Conservation (phyloP, 805 yeast genomes). For the Candida parachauliodes region DNA sequence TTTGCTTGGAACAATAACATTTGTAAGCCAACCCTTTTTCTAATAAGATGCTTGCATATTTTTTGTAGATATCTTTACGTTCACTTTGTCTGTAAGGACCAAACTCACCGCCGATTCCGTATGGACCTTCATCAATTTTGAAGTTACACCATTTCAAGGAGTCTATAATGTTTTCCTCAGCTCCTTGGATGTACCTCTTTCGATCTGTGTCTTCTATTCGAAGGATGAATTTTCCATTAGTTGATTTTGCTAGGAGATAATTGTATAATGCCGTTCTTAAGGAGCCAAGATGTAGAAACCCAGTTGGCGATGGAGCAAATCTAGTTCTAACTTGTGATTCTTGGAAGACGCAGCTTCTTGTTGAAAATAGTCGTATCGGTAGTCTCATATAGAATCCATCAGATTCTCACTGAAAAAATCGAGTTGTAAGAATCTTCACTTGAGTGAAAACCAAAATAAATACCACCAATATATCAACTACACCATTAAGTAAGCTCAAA, state of each 20-base stretch:
- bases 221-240: conserved; percentile 76
- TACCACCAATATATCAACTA: too few relatives aligned
- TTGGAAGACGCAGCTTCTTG: too few relatives aligned
- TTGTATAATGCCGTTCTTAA: conserved; percentile 90
- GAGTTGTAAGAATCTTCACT: too few relatives aligned
- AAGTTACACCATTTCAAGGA: conserved; percentile 77
- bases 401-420: too few relatives aligned
- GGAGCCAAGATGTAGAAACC: conserved; percentile 90
- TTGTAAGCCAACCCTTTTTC: conserved; percentile 74
- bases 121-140: conserved; percentile 79
- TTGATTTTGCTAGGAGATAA: conserved; percentile 68
- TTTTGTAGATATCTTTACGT: conserved; percentile 59
- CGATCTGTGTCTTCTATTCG: conserved; percentile 94
- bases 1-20: conserved; percentile 80
- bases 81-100: conserved; percentile 90
- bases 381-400: too few relatives aligned
- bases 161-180: conserved; percentile 76
- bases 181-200: conserved; percentile 70
- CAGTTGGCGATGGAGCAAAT: conserved; percentile 98
- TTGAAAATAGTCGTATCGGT: too few relatives aligned
- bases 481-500: too few relatives aligned
- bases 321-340: conserved; percentile 72
- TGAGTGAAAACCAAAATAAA: too few relatives aligned
- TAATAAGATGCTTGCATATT: conserved; percentile 55
- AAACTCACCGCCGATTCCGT: conserved; percentile 43